These are phyloP conservation scores for Pilaira anomala DNA, from an alignment of 192 early-diverging fungal species.

Conservation along the genomic window DNA sequence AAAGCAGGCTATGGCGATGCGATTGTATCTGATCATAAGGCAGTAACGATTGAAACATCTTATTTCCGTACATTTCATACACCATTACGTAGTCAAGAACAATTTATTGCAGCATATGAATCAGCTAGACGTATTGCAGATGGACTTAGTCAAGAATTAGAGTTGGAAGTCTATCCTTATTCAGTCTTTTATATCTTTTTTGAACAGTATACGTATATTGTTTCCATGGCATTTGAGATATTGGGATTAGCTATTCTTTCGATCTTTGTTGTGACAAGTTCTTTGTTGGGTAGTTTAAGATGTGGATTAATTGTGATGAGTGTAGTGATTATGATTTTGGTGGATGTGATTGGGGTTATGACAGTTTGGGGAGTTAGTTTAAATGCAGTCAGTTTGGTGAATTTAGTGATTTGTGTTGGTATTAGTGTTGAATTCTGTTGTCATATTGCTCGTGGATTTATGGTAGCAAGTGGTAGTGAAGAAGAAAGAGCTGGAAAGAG, in stretches of 20 bases:
- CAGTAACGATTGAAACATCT: constrained; percentile 45
- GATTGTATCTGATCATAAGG: constrained; percentile 39
- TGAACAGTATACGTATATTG: constrained; percentile 61
- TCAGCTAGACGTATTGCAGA: constrained; percentile 57
- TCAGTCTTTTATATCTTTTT: constrained; percentile 68
- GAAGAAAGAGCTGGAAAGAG: constrained; percentile 45
- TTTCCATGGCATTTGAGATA: constrained; percentile 46
- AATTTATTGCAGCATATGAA: constrained; percentile 56
- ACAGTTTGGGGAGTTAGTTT: constrained; percentile 53
- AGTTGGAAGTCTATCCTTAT: constrained; percentile 55
- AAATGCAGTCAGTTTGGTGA: constrained; percentile 63
- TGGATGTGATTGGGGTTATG: constrained; percentile 56
- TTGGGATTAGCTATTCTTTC: constrained; percentile 48
- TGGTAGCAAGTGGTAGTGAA: constrained; percentile 44
- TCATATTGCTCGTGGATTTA: constrained; percentile 58
- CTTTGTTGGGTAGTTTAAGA: constrained; percentile 48
- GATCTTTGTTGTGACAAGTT: constrained; percentile 51
- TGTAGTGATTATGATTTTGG: constrained; percentile 58
- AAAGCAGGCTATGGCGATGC: constrained; percentile 65
- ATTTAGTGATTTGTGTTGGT: constrained; percentile 63
- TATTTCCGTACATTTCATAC: constrained; percentile 62
- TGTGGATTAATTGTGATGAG: constrained; percentile 51
- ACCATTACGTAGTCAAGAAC: constrained; percentile 52
- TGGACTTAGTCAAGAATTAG: constrained; percentile 38
- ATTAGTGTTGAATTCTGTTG: constrained; percentile 69